Evolutionary conservation across 495 filamentous ascomycete species (phyloP), one percentile per base, ranked within the genome.

Genomic region (Geoglossum glabrum): DNA sequence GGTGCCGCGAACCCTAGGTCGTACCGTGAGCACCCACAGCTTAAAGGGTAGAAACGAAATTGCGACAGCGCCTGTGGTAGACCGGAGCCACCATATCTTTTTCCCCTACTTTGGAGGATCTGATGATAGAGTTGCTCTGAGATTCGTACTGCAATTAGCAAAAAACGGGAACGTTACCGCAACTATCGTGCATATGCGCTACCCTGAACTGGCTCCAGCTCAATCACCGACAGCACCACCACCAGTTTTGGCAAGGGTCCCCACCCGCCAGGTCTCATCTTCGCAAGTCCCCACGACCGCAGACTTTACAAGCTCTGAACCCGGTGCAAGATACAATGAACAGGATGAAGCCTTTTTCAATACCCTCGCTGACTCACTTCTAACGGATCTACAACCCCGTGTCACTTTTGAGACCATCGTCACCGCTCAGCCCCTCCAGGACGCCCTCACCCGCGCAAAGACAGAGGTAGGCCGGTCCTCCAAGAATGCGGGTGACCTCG

Each of bases 101-200:
- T 72, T 95, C 55, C 87, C 87, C 1, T 96, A 85, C 70, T 81
- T 94, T 59, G 92, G 92, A 46, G 87, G 89, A 4, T 67, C 73
- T 1, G 92, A 97, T 67, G 90, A 95, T 65, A 80, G 78, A n/a
- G 77, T 81, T 46, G 87, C 89, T 0, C 73, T 95, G 0, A 74
- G 82, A 5, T 78, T 96, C 33, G 81, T 92, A 6, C 74, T 96
- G 17, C 90, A 93, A 61, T 72, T 96, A 0, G 83, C 80, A 0
- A 77, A 79, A 62, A 89, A 88, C 61, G 74, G 76, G 13, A 80
- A 87, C 40, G 79, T 95, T 40, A 87, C 86, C 0, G 83, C 77
- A 2, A 85, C 83, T 0, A 76, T 89, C 43, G 70, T 84, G 11
- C 76, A 77, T 56, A 69, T 86, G 58, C 54, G 60, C 65, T 49